These are phyloP conservation scores for Phytophthora crassamura DNA, from an alignment of 352 stramenopile species.

Conservation along the genomic window DNA sequence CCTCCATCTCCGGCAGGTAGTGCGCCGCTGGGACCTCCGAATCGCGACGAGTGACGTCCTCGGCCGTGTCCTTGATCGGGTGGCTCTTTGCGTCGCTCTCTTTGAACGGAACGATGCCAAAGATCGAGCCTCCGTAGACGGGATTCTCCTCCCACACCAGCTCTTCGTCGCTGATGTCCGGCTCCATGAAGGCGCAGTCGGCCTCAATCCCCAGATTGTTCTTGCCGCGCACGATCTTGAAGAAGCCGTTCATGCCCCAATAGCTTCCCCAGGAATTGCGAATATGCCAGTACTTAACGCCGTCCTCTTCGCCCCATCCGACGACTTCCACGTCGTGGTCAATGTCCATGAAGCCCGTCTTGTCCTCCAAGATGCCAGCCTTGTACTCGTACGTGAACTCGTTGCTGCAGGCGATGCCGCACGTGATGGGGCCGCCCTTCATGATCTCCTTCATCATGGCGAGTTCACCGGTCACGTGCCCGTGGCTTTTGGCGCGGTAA, in stretches of 20 bases:
- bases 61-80: slow-evolving; percentile 91
- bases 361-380: slow-evolving; percentile 93
- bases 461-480: slow-evolving; percentile 69
- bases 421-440: slow-evolving; percentile 91
- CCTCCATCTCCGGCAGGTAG: slow-evolving; percentile 18
- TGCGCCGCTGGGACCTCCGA: slow-evolving; percentile 18
- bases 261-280: slow-evolving; percentile 95
- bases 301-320: slow-evolving; percentile 93
- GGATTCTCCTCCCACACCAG: slow-evolving; percentile 84
- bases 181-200: slow-evolving; percentile 90
- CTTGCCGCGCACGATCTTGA: slow-evolving; percentile 92
- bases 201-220: slow-evolving; percentile 94
- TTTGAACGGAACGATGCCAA: slow-evolving; percentile 78
- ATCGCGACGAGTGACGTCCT: slow-evolving; percentile 71
- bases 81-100: slow-evolving; percentile 71
- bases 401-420: slow-evolving; percentile 92
- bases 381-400: slow-evolving; percentile 92
- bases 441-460: slow-evolving; percentile 88
- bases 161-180: slow-evolving; percentile 82
- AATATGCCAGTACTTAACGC: slow-evolving; percentile 97
- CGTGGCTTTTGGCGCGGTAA: slow-evolving; percentile 79
- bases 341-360: slow-evolving; percentile 86
- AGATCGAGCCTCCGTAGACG: slow-evolving; percentile 79
- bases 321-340: slow-evolving; percentile 87
- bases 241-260: slow-evolving; percentile 97